Evolutionary conservation across 2,329 filamentous ascomycete species (phyloP), one percentile per base, ranked within the genome.

Genomic region (Xylariaceae sp.): DNA sequence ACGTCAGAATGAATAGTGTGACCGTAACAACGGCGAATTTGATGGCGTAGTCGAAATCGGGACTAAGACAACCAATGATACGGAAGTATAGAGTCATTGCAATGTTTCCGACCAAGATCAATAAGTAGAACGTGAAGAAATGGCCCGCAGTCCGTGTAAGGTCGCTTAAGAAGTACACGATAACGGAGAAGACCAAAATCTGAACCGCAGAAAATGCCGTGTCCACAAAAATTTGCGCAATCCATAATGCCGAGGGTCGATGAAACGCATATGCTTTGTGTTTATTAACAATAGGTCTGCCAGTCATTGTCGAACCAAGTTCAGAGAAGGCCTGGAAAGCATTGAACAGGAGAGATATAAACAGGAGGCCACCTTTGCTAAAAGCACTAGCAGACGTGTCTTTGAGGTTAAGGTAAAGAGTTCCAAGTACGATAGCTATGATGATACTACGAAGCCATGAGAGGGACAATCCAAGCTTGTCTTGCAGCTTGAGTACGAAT

Each of bases 281-380:
- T 69, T 94, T 95, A 69, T 92, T 91, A 55, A 95, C 81, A 30
- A 95, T 88, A 0, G 86, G 80, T 7, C 91, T 81, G 1, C 87
- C 89, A 13, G 86, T 74, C 88, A 94, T 93, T 1, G 87, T 88
- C 9, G 81, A 80, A 0, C 81, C 87, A 0, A 96, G 73, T 70
- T 95, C 91, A 0, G 87, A 83, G 67, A 94, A 92, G 20, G 91
- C 89, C 66, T 91, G 86, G 72, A 95, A 93, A n/a, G 88, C 88
- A 69, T 93, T 93, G 79, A 93, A 93, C 4, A 95, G 74, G 1
- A 95, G 81, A 18, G 88, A 78, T 48, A 92, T 84, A 73, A 95
- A 95, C 44, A 95, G 77, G 1, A 93, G 81, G 75, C 90, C 91
- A 58, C 90, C 90, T 68, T 91, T 85, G 61, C 86, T 89, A 72